phyloP scores from a whole-genome alignment of 495 filamentous ascomycete genomes.

The Penicillium ochrochloron region DNA sequence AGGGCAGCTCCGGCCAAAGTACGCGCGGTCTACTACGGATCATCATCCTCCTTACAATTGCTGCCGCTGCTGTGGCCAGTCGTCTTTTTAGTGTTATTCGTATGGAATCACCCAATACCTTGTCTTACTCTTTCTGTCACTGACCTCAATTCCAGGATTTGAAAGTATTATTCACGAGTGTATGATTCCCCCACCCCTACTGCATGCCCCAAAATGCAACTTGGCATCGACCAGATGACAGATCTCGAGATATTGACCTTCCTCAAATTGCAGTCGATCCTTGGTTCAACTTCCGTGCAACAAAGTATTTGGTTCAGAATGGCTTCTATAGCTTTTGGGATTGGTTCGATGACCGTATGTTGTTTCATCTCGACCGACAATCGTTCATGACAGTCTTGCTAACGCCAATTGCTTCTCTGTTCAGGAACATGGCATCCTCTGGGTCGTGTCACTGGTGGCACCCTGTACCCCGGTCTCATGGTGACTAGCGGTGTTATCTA shows the following conservation, averaged over 20 bases:
- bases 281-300: constrained; percentile 99
- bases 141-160: constrained; percentile 66
- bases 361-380: constrained; percentile 12
- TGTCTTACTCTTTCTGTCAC: background rate
- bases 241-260: constrained; percentile 30
- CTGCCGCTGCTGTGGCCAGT: constrained; percentile 89
- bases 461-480: constrained; percentile 98
- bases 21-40: constrained; percentile 86
- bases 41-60: constrained; percentile 90
- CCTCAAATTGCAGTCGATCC: constrained; percentile 75
- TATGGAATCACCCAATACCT: constrained; percentile 52
- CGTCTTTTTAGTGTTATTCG: constrained; percentile 97
- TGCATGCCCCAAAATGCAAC: constrained; percentile 16
- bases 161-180: constrained; percentile 99
- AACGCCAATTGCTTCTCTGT: constrained; percentile 27
- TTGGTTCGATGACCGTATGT: constrained; percentile 98
- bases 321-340: constrained; percentile 99
- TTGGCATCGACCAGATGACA: constrained; percentile 11
- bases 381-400: constrained; percentile 26
- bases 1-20: constrained; percentile 71
- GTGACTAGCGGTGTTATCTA: constrained; percentile 98
- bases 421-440: constrained; percentile 98
- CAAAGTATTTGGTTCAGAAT: constrained; percentile 94
- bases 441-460: constrained; percentile 97
- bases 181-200: constrained; percentile 53